Base-by-base conservation (phyloP, 73 alveolate species). In the Halteria grandinella region DNA sequence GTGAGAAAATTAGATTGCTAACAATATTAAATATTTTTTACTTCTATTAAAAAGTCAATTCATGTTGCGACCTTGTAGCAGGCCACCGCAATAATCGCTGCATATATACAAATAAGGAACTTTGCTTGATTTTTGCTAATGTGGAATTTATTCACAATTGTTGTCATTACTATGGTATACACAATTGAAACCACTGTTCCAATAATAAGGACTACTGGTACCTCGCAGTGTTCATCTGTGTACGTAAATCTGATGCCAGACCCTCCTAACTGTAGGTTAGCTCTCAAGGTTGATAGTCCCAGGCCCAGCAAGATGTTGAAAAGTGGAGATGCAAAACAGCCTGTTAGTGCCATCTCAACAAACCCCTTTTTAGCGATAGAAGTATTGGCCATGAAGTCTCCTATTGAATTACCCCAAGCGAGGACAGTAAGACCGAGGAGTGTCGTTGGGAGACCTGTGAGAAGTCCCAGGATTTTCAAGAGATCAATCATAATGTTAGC, bases 391-490 rank as follows among this genome's bases (percentile, higher is more conserved):
- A 91, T 63, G 69, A 95, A 87, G 84, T 97, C 99, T 24, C 98
- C 96, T 14, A 96, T 78, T 37, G 99, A 94, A 86, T 97, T 97
- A 21, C 99, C 99, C 95, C 94, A 94, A 1, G 99, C 97, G 29
- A 97, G 83, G 32, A 97, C 76, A 10, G 99, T 97, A 86, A 97
- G 62, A 36, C 98, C 99, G 57, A 97, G 80, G 77, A 93, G 86
- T 28, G 97, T 79, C 17, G 90, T 63, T 41, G 93, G 91, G 31
- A 95, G 55, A 55, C 89, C 89, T 55, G 96, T 66, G 24, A 93
- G 58, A 15, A 59, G 44, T 36, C 97, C 87, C 33, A 95, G 55
- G 17, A 94, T 57, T 83, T 89, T 36, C 52, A 89, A 60, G 29
- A 90, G 37, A 41, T 93, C 90, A 44, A 92, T 85, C 51, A 92